phyloP scores from a whole-genome alignment of 345 rosid genomes.

The Gossypium australe region DNA sequence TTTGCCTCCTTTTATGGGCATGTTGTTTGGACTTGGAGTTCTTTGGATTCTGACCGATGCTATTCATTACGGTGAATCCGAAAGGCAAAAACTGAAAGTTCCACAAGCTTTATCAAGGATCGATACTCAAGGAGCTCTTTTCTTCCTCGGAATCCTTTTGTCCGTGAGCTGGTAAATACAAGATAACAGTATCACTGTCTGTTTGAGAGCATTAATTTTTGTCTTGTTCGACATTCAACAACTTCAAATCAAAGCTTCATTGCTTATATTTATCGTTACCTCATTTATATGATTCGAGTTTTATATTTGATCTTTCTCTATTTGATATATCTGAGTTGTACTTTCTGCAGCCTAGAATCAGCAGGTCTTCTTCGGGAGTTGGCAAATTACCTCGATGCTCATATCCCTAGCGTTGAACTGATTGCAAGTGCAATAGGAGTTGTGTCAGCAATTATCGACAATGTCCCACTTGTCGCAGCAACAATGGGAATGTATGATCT shows the following conservation, averaged over 20 bases:
- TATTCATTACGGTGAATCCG: conserved; percentile 91
- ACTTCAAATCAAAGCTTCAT: neutral
- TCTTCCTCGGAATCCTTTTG: conserved; percentile 91
- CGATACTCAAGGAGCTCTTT: conserved; percentile 89
- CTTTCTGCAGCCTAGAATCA: conserved; percentile 66
- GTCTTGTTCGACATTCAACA: neutral
- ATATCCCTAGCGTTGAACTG: conserved; percentile 65
- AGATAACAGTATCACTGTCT: neutral
- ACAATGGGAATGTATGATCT: conserved; percentile 98
- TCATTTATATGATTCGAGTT: neutral
- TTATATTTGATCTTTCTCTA: neutral
- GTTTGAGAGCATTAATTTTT: neutral
- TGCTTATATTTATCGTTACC: neutral
- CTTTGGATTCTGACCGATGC: conserved; percentile 97
- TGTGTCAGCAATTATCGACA: conserved; percentile 84
- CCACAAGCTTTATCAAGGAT: conserved; percentile 96
- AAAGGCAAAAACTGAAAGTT: conserved; percentile 81
- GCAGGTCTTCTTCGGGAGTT: conserved; percentile 86
- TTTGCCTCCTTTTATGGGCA: conserved; percentile 96
- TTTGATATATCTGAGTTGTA: neutral
- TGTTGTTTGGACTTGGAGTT: conserved; percentile 91
- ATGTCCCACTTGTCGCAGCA: conserved; percentile 91
- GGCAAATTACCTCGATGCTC: conserved; percentile 89
- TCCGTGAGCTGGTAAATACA: conserved; percentile 71
- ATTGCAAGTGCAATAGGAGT: conserved; percentile 81